Conservation (phyloP, 2,329 filamentous ascomycete species). For the Sphaerulina musiva region DNA sequence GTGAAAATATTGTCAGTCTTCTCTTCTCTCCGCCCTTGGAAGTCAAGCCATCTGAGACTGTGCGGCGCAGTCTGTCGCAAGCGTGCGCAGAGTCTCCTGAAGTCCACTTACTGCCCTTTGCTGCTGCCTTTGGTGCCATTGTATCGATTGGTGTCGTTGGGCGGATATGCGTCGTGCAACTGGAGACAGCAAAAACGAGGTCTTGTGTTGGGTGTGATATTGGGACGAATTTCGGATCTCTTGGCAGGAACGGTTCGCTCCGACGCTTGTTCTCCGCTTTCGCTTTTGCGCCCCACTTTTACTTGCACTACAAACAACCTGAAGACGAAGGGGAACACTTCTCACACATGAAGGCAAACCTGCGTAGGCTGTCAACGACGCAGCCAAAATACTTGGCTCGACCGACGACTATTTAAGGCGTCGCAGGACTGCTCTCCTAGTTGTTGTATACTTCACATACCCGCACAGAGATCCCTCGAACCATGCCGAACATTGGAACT, state of each 20-base stretch:
- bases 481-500: neutral
- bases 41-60: neutral
- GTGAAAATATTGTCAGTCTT: slow-evolving; percentile 29
- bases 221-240: neutral
- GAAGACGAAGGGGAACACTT: too few species aligned
- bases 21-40: neutral
- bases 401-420: neutral
- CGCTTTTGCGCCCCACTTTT: neutral
- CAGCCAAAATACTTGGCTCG: neutral
- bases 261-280: neutral
- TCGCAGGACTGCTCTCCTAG: neutral
- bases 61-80: neutral
- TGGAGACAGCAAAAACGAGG: slow-evolving; percentile 10
- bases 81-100: slow-evolving; percentile 1
- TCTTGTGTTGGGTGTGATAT: neutral
- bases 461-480: neutral
- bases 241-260: neutral
- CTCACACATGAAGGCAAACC: too few species aligned
- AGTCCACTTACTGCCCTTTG: slow-evolving; percentile 19
- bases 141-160: slow-evolving; percentile 18
- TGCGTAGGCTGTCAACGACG: too few species aligned
- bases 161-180: slow-evolving; percentile 18
- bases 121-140: slow-evolving; percentile 31
- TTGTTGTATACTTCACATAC: neutral
- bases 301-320: neutral